Base-by-base conservation (phyloP, 148 eudicot species). In the Limonium bicolor region DNA sequence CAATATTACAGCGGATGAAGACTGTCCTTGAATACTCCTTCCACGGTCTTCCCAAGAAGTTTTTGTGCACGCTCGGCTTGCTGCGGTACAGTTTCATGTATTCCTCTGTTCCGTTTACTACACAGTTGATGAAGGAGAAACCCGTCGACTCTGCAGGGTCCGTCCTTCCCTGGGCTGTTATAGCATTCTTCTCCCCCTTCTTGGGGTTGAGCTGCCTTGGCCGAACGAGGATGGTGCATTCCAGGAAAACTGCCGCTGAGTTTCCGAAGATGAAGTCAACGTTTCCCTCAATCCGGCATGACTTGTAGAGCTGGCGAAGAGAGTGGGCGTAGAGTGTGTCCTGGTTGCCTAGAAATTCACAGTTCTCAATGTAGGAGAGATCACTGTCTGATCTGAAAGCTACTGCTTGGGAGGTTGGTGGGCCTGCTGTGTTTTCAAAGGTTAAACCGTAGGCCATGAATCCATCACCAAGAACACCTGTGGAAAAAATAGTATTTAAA, bases 351-450 rank as follows among this genome's bases (percentile, higher is more conserved):
- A 86, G 56, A 62, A 86, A 86, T 62, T 86, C 88, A 9, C 87
- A 81, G 58, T 86, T 71, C 42, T 86, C 77, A 0, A 86, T 34
- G 0, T 69, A 39, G 27, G 94, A 78, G 37, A 68, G 72, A 35
- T 87, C 96, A 18, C 96, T 87, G 58, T 78, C 90, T 1, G 86
- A 82, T 5, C 82, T 66, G 61, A 87, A 86, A 41, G 96, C 94
- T 6, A 86, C 94, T 4, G 96, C 94, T 36, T 86, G 96, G 46
- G 78, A 87, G 7, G 80, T 73, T 14, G 62, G 65, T 0, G 88
- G 82, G 12, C 96, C 96, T 0, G 96, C 94, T 1, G 85, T 76
- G 70, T 87, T 87, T 60, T 76, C 46, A 62, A 87, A 59, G 8
- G 96, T 87, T 49, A 87, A 51, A 13, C 70, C 86, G 20, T 66